Conservation (phyloP, 2,329 filamentous ascomycete genomes). For the Trichoderma hamatum region DNA sequence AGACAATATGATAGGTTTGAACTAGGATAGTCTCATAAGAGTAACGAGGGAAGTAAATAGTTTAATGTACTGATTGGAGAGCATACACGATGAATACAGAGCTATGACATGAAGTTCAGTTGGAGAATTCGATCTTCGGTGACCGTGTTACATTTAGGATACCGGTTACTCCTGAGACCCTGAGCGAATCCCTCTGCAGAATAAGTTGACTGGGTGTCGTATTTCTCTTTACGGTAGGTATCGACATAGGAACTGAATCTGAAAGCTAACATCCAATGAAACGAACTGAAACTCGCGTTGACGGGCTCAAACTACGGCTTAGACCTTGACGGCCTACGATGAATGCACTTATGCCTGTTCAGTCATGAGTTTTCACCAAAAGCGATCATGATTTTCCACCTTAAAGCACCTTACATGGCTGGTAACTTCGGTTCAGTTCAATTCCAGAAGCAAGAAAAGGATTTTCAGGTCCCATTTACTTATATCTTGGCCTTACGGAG, state of each 20-base stretch:
- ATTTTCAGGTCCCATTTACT: not conserved
- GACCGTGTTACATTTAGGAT: not conserved
- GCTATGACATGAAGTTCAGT: not conserved
- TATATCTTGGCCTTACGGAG: not conserved
- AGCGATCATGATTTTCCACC: not conserved
- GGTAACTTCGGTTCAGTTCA: not conserved
- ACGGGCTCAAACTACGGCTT: not conserved
- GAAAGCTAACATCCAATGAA: not conserved
- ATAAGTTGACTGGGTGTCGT: not conserved
- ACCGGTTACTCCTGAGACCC: not conserved
- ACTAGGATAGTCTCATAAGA: no score
- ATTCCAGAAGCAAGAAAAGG: not conserved
- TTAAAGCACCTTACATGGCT: not conserved
- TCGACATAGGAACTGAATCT: not conserved
- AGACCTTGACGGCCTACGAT: not conserved
- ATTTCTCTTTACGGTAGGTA: not conserved
- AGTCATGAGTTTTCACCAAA: not conserved
- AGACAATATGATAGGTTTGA: not conserved
- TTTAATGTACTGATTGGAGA: not conserved
- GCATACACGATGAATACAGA: not conserved
- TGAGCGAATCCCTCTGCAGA: not conserved
- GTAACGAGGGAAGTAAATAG: not conserved
- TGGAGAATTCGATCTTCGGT: not conserved
- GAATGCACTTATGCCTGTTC: not conserved
- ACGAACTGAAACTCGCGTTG: not conserved